Evolutionary conservation across 1,284 basidiomycete species (phyloP), one percentile per base, ranked within the genome.

Genomic region (Irpex sp.): DNA sequence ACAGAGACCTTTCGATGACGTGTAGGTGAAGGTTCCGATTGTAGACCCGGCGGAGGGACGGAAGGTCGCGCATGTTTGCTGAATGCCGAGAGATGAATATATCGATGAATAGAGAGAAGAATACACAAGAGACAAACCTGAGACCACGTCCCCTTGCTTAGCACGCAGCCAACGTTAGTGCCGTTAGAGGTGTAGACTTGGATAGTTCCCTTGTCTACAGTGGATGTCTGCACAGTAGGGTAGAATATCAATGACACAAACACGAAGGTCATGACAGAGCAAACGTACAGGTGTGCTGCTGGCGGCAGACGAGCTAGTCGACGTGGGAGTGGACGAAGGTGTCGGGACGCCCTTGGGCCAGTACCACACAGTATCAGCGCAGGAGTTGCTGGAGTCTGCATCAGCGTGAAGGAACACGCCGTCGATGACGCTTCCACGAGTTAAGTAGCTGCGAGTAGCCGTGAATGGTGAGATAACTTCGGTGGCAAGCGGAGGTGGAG

Each of bases 41-140:
- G 45, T 53, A 23, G 58, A 59, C 14, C 58, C 61, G 19, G 42
- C 18, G 7, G 45, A 36, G 33, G 61, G 61, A 35, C 61, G 61
- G 54, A 62, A 62, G 16, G 61, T 62, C 8, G 61, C 61, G 52
- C 61, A 62, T 28, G 61, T 62, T 37, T 59, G 61, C 58, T 62
- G 58, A 10, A 51, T 12, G 19, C 18, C 16, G 19, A 51, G 49
- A 51, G 19, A 19, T 28, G 19, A 19, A 14, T 51, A n/a, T 12
- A n/a, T n/a, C 39, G 39, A 45, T 12, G 39, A 45, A 45, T 45
- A 45, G 39, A 12, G 39, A 45, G 39, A n/a, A 45, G 28, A 33
- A 33, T 33, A 45, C n/a, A n/a, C 12, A n/a, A 45, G n/a, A n/a
- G 39, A 45, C 14, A 12, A 45, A 51, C 49, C 49, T 51, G 49